A percentile compares a stretch with the other conserved stretches of the same genome.
These are phyloP conservation scores for Cyberlindnera maritima DNA, from an alignment of 805 yeast genomes.

Conservation along the genomic window DNA sequence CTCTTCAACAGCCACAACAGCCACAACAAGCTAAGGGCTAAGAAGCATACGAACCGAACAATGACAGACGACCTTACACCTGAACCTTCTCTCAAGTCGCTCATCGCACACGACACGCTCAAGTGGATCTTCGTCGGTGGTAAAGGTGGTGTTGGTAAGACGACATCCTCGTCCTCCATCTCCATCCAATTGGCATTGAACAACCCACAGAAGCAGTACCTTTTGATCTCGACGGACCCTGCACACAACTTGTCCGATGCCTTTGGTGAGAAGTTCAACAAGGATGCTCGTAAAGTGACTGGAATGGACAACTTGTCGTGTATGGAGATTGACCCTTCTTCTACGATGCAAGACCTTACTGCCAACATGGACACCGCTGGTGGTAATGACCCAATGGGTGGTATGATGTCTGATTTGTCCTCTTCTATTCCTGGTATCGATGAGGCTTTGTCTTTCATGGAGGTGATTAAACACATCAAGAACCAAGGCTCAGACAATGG, in stretches of 20 bases:
- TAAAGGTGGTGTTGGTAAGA: conserved; percentile 99
- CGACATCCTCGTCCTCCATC: conserved; percentile 93
- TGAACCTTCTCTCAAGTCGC: conserved; percentile 70
- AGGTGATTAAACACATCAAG: conserved; percentile 94
- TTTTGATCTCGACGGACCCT: conserved; percentile 95
- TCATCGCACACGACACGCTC: conserved; percentile 64
- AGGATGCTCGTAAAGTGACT: conserved; percentile 91
- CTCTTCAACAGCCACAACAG: no score
- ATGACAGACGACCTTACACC: conserved; percentile 29
- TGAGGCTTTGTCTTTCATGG: conserved; percentile 97
- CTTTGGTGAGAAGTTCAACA: conserved; percentile 96
- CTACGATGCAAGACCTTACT: conserved; percentile 86
- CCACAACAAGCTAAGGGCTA: no score
- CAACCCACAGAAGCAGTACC: conserved; percentile 76
- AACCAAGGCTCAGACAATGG: conserved; percentile 48
- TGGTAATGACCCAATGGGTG: conserved; percentile 54
- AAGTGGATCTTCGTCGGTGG: conserved; percentile 99
- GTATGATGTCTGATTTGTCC: conserved; percentile 85
- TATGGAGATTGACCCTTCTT: conserved; percentile 98
- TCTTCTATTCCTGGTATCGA: conserved; percentile 97
- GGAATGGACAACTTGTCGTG: conserved; percentile 87
- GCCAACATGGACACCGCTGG: conserved; percentile 42
- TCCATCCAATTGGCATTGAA: conserved; percentile 89
- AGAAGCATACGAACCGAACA: not conserved
- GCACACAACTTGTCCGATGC: conserved; percentile 98